Evolutionary conservation across 1,139 yeast genomes (phyloP), one percentile per base, ranked within the genome.

Genomic region (Geotrichum phurueaensis): DNA sequence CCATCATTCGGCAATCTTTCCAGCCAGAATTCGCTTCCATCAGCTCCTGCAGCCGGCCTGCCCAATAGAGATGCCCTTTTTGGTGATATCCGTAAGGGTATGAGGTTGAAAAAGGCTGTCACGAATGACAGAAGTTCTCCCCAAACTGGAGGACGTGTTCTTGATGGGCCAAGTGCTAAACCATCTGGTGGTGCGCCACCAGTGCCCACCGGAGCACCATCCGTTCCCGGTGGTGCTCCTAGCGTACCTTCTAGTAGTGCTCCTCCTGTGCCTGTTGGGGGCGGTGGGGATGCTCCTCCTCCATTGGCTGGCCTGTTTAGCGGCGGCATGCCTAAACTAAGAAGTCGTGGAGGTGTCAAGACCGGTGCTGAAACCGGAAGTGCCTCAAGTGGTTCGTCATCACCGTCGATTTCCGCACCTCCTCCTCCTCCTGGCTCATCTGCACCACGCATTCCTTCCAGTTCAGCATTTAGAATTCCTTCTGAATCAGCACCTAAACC

Each of bases 81-180:
- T 49, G 90, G 94, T 45, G 96, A 90, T 72, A 92, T 92, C 66
- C 82, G 92, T 67, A 87, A 89, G 68, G 98, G 97, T 22, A 78
- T 79, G 65, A 77, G 70, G 60, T 79, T 92, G 66, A 90, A 89
- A 73, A 89, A 90, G 68, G 87, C 96, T 0, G 81, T 80, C 53
- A 88, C 92, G 0, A 81, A 87, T 64, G 95, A 87, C 69, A 77
- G 89, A 67, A 82, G 87, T 64, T 82, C 80, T 0, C 89, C 90
- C 1, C 62, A 67, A 53, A 72, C 82, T 0, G 79, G 75, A 3
- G 81, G 83, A 2, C 72, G 76, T 9, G 68, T 67, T 61, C 66
- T 65, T 13, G 71, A 68, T 31, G 67, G 70, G 0, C 58, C 68
- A 22, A 62, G 58, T n/a, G 60, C 51, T 7, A 57, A 60, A 61